Evolutionary conservation across 2,329 filamentous ascomycete genomes (phyloP), one percentile per base, ranked within the genome.

Genomic region (Exophiala mesophila): DNA sequence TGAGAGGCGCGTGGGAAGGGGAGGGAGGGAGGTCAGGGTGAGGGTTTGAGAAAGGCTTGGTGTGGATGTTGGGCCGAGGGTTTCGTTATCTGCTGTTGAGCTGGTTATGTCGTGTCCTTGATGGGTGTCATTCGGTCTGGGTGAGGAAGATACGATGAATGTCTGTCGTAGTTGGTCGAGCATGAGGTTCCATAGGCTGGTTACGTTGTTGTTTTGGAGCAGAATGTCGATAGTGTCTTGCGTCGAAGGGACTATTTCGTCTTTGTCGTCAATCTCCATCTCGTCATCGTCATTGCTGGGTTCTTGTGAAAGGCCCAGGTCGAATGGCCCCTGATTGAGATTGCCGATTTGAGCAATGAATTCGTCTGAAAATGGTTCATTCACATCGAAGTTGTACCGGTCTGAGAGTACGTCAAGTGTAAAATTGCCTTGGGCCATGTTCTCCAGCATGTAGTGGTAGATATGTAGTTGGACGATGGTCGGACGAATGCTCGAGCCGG

Each of bases 381-480:
- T 49, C 0, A 78, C 64, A 20, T 86, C 72, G 5, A 96, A 69
- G 0, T 73, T 70, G 54, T 95, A 94, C 1, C 88, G 81, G 5
- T 71, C 61, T 44, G 90, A 80, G 1, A 97, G 71, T 0, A 71
- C 66, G 15, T 77, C 64, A 24, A 88, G 85, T 43, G 88, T 77
- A 0, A 95, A 72, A 5, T 75, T 73, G 36, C 82, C 82, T 1
- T 78, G 74, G 1, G 83, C 85, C 56, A 97, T 78, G 2, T 81
- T 74, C 7, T 81, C 78, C n/a, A 98, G 71, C 39, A 97, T 80
- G 18, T 82, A 81, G 53, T 90, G 88, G 59, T 97, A 98, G 0
- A 97, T 70, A 64, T 94, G 88, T 1, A 97, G 71, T 60, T 98
- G 92, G 47, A 96, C 82, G 55, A 83, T 79, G 1, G 88, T 86